Percentiles rank a stretch among this genome's conserved stretches.
Evolutionary conservation across 139 green algal genomes (phyloP).

Genomic region (Chlorella sp.): DNA sequence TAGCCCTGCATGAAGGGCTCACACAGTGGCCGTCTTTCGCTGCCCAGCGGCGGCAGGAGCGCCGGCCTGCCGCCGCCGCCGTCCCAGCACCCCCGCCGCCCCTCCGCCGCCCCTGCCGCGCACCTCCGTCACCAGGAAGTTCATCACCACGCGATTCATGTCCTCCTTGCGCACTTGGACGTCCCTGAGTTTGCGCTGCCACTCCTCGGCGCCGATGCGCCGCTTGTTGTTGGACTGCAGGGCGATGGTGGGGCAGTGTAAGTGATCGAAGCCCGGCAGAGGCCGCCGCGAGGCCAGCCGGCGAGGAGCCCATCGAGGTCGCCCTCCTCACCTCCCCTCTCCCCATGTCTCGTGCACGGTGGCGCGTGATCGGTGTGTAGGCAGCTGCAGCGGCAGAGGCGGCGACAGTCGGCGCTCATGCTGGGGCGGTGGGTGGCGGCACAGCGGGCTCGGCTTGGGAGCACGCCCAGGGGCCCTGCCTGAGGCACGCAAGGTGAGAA

Average conservation of each 20-base stretch:
- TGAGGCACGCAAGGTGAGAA: too few species aligned
- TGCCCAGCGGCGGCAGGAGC: background rate
- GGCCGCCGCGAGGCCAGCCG: too few species aligned
- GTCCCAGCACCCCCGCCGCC: background rate
- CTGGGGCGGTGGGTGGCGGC: too few species aligned
- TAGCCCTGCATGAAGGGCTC: conserved; percentile 78
- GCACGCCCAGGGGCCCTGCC: too few species aligned
- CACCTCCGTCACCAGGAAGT: conserved; percentile 98
- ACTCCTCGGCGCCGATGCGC: conserved; percentile 64
- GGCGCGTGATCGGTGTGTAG: too few species aligned
- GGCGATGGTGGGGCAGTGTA: background rate
- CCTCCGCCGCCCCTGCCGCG: background rate
- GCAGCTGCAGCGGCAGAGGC: too few species aligned
- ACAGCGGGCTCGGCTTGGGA: too few species aligned
- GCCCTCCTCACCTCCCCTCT: too few species aligned
- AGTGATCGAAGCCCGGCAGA: too few species aligned
- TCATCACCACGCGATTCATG: conserved; percentile 97
- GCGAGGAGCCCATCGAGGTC: too few species aligned
- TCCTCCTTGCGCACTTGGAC: conserved; percentile 86
- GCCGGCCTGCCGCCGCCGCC: background rate
- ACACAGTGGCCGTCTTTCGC: background rate
- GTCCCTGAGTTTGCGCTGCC: conserved; percentile 78
- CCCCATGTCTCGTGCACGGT: too few species aligned
- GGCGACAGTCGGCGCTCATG: too few species aligned
- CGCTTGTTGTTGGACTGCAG: conserved; percentile 26